Evolutionary conservation across 768 basidiomycete species (phyloP), one percentile per base, ranked within the genome.

Genomic region (Amanita thiersii): DNA sequence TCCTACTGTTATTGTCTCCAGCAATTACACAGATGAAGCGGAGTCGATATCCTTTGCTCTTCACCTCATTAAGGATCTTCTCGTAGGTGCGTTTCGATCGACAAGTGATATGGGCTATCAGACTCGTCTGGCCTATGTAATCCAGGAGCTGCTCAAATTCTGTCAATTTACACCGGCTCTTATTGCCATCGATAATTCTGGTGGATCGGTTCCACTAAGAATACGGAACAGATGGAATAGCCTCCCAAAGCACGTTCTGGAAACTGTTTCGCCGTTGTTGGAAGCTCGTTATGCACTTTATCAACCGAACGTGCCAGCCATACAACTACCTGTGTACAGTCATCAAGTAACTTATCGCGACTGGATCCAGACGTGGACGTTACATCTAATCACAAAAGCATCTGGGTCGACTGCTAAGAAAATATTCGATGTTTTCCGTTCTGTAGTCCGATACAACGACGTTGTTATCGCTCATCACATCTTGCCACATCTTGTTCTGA

Each of bases 61-160:
- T 18, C 86, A 94, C 58, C 78, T 98, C 31, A 85, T 99, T 44
- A 67, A 70, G 37, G 79, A 92, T 44, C 71, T 93, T 3, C 76
- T 99, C 2, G 90, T 94, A 12, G 81, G 82, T 15, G 86, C 88
- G 1, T 97, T 91, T 61, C 81, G 87, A 1, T 86, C 92, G 2
- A 92, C 94, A 0, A 94, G 91, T 56, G 94, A 98, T 53, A 86
- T 93, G 53, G 79, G 76, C 48, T 90, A 94, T 51, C 96, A 98
- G 57, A 82, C 72, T 33, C 79, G 85, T 49, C 74, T 98, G 12
- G 92, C 89, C 0, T 96, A 78, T 56, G 83, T 82, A 8, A 91
- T 99, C 28, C 94, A 99, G 63, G 86, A 97, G 52, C 67, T 99
- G 23, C 63, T 94, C 12, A 74, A 72, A 40, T 86, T 90, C 55